Conservation (phyloP, 192 early-diverging fungal species). For the Coemansia sp. region DNA sequence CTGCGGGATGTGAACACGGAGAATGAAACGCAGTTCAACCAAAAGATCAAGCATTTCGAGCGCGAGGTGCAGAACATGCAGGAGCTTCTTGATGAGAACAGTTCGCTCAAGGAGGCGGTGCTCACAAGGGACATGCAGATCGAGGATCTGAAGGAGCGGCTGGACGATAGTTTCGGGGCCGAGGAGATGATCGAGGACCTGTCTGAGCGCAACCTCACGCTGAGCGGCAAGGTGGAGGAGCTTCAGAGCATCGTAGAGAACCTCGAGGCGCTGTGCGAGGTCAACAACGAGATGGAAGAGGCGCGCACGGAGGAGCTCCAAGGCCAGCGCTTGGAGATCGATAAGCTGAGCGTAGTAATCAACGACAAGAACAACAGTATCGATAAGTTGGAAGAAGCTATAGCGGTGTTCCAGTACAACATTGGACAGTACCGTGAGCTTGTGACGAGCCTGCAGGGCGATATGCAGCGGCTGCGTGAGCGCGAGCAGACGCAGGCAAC, state of each 20-base stretch:
- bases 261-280: slow-evolving; percentile 84
- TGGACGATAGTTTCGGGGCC: slow-evolving; percentile 80
- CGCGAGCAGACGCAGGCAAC: slow-evolving; percentile 63
- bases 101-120: slow-evolving; percentile 56
- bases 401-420: slow-evolving; percentile 84
- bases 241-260: slow-evolving; percentile 76
- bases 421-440: slow-evolving; percentile 85
- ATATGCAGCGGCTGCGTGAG: slow-evolving; percentile 70
- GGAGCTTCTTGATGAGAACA: slow-evolving; percentile 57
- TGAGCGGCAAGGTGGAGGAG: slow-evolving; percentile 74
- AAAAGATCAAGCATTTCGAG: slow-evolving; percentile 68
- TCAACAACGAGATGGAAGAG: slow-evolving; percentile 93
- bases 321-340: slow-evolving; percentile 75
- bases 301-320: slow-evolving; percentile 87
- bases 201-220: slow-evolving; percentile 78
- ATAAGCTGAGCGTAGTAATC: slow-evolving; percentile 70
- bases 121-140: slow-evolving; percentile 68
- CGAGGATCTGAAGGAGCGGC: slow-evolving; percentile 76
- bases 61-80: slow-evolving; percentile 62
- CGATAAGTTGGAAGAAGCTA: slow-evolving; percentile 70
- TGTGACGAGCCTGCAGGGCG: slow-evolving; percentile 72
- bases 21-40: slow-evolving; percentile 65
- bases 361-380: slow-evolving; percentile 61
- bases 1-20: slow-evolving; percentile 78
- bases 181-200: slow-evolving; percentile 85